Percentiles rank a stretch among this genome's conserved stretches.
phyloP scores from a whole-genome alignment of 768 basidiomycete species.

The Lanmaoa rubissima region DNA sequence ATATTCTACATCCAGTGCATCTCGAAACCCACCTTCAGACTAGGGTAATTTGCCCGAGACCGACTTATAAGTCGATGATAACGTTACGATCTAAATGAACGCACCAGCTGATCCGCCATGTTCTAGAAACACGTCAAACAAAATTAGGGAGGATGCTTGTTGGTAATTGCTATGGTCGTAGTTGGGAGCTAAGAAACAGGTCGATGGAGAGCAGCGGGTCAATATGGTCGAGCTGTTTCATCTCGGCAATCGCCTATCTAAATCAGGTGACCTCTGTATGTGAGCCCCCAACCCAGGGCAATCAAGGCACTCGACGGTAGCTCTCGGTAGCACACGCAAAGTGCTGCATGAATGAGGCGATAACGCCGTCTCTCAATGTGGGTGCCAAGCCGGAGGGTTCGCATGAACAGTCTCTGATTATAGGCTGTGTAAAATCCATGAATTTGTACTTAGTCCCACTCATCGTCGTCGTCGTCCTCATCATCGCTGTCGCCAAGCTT shows the following conservation, averaged over 20 bases:
- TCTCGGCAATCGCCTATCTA: constrained; percentile 35
- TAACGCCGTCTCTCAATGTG: not conserved
- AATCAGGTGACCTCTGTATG: constrained; percentile 16
- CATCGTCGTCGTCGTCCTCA: constrained; percentile 72
- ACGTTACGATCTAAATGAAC: constrained; percentile 22
- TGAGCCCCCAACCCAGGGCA: constrained; percentile 20
- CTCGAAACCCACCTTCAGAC: constrained; percentile 53
- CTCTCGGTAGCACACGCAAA: not conserved
- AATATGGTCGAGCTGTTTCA: constrained; percentile 11
- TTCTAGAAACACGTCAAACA: constrained; percentile 20
- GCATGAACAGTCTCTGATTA: constrained; percentile 6
- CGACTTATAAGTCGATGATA: constrained; percentile 15
- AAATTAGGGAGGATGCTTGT: not conserved
- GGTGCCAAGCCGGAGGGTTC: not conserved
- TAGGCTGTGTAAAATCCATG: constrained; percentile 7
- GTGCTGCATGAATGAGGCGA: not conserved
- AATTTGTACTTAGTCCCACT: constrained; percentile 43
- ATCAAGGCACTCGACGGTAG: not conserved
- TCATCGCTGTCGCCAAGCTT: constrained; percentile 85
- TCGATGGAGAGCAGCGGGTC: constrained; percentile 8
- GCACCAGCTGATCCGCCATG: constrained; percentile 61
- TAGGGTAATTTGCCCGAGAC: constrained; percentile 22
- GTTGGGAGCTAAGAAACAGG: constrained; percentile 1
- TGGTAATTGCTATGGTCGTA: not conserved
- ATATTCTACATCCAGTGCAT: not conserved